Percentiles rank a stretch among this genome's conserved stretches.
phyloP scores from a whole-genome alignment of 176 grass and related monocot species.

The Eragrostis curvula region DNA sequence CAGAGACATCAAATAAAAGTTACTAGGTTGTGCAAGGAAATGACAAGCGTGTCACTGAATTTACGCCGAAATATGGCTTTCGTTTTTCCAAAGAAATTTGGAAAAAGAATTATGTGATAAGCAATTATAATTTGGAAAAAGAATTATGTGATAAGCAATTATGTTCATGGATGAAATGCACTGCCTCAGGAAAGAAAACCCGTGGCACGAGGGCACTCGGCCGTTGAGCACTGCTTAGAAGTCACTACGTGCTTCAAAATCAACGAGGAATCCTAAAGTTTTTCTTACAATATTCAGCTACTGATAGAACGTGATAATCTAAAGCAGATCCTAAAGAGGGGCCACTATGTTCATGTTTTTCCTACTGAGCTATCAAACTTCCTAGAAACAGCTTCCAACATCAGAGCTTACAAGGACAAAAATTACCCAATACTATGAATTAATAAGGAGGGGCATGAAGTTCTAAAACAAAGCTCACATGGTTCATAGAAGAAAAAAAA shows the following conservation, averaged over 20 bases:
- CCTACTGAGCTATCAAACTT: background rate
- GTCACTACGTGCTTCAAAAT: too few species aligned
- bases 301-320: background rate
- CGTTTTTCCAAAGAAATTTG: background rate
- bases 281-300: background rate
- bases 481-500: background rate
- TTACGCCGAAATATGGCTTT: background rate
- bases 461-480: background rate
- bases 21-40: background rate
- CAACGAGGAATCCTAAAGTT: too few species aligned
- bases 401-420: background rate
- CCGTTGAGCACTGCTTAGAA: too few species aligned
- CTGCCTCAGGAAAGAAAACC: background rate
- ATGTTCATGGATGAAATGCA: background rate
- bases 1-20: background rate
- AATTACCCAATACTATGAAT: too few species aligned
- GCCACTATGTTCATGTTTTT: background rate
- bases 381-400: background rate
- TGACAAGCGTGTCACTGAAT: background rate
- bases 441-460: background rate
- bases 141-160: background rate
- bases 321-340: background rate
- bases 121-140: background rate
- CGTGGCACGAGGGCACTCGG: background rate
- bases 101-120: background rate